Conservation (phyloP, 2,329 filamentous ascomycete genomes). For the Eutypa lata region DNA sequence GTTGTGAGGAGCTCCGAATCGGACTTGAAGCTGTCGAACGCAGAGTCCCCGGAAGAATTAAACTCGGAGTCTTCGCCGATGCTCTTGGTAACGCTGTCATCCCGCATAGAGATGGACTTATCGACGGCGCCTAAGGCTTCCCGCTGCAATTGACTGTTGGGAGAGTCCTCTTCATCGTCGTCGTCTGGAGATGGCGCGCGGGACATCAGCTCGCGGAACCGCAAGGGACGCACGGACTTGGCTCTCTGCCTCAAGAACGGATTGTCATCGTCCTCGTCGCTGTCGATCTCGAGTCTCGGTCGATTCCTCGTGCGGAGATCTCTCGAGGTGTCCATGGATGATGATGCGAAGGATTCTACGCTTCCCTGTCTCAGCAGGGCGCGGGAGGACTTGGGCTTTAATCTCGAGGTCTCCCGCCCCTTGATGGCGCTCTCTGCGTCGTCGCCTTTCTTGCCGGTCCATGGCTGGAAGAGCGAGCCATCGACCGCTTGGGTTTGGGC, state of each 20-base stretch:
- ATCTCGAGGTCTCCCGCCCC: slow-evolving; percentile 1
- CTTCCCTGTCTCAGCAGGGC: slow-evolving; percentile 6
- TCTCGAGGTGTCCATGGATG: background rate
- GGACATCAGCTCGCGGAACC: background rate
- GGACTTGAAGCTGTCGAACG: slow-evolving; percentile 12
- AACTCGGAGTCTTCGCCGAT: slow-evolving; percentile 23
- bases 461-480: slow-evolving; percentile 24
- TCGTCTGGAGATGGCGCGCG: slow-evolving; percentile 3
- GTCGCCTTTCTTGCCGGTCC: slow-evolving; percentile 10
- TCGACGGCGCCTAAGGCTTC: background rate
- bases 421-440: background rate
- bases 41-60: slow-evolving; percentile 14
- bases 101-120: too few relatives aligned
- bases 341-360: slow-evolving; percentile 7
- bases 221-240: background rate
- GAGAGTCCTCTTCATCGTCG: background rate
- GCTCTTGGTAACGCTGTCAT: slow-evolving; percentile 7
- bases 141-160: too few relatives aligned
- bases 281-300: slow-evolving; percentile 2
- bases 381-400: slow-evolving; percentile 8
- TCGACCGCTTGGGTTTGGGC: slow-evolving; percentile 19
- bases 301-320: background rate
- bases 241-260: background rate
- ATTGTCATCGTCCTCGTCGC: slow-evolving; percentile 1
- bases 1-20: slow-evolving; percentile 17